phyloP scores from a whole-genome alignment of 2,329 filamentous ascomycete genomes.

The Pseudonectria buxi region DNA sequence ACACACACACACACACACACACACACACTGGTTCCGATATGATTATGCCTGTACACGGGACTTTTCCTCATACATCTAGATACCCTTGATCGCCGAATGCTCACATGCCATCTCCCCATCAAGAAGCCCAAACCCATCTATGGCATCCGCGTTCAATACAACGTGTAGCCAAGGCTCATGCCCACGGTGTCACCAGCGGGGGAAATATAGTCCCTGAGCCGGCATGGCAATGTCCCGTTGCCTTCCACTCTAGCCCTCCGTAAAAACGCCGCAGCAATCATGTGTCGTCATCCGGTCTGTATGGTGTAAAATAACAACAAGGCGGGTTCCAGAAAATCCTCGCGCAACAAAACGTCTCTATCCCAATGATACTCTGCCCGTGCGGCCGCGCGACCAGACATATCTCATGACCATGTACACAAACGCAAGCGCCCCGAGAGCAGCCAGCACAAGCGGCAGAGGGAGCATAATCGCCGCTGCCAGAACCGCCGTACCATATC shows the following conservation, averaged over 20 bases:
- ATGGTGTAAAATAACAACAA: constrained; percentile 1
- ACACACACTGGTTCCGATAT: too few species aligned
- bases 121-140: constrained; percentile 14
- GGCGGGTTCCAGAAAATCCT: background rate
- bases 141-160: constrained; percentile 5
- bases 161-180: background rate
- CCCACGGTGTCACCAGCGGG: background rate
- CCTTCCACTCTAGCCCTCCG: constrained; percentile 16
- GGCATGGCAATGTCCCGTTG: background rate
- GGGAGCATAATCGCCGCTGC: constrained; percentile 43
- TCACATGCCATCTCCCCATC: constrained; percentile 8
- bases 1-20: too few species aligned
- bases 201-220: constrained; percentile 1
- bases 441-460: constrained; percentile 31
- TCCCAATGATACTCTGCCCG: constrained; percentile 12
- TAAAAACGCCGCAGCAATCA: constrained; percentile 26
- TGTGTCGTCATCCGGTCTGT: constrained; percentile 7
- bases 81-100: constrained; percentile 14
- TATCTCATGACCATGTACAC: constrained; percentile 35
- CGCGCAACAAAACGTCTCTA: constrained; percentile 17
- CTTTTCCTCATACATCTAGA: constrained; percentile 9
- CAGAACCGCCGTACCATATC: constrained; percentile 34
- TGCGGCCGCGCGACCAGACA: constrained; percentile 15
- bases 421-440: constrained; percentile 28
- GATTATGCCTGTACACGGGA: background rate